These are phyloP conservation scores for Herpetomonas samuelpessoai DNA, from an alignment of 208 protist genomes.

Conservation along the genomic window DNA sequence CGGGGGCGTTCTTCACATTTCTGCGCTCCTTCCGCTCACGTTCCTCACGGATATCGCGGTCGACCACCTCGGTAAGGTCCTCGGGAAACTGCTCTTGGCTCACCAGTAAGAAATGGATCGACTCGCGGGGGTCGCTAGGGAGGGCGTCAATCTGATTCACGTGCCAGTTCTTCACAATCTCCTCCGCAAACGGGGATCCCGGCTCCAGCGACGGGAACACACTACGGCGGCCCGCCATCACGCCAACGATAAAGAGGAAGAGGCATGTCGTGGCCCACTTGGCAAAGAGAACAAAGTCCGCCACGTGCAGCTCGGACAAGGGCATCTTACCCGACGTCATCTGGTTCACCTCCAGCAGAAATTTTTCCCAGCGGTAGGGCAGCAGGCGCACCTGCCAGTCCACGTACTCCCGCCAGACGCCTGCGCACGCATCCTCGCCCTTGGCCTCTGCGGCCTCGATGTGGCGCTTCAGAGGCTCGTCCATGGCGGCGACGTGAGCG, in stretches of 20 bases:
- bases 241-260: conserved; percentile 60
- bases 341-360: conserved; percentile 33
- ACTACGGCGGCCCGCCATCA: conserved; percentile 53
- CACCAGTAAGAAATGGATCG: neutral
- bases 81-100: neutral
- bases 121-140: conserved; percentile 1
- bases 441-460: conserved; percentile 51
- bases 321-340: conserved; percentile 37
- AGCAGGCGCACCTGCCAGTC: conserved; percentile 51
- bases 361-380: conserved; percentile 47
- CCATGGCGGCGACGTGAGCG: conserved; percentile 42
- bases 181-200: conserved; percentile 59
- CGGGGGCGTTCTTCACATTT: too few relatives aligned
- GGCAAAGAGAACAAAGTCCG: conserved; percentile 44
- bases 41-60: too few relatives aligned
- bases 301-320: conserved; percentile 25
- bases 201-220: conserved; percentile 68
- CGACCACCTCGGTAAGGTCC: too few relatives aligned
- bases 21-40: too few relatives aligned
- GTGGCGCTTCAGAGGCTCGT: conserved; percentile 71
- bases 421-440: conserved; percentile 60
- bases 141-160: conserved; percentile 24
- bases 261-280: conserved; percentile 64
- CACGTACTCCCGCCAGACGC: conserved; percentile 73
- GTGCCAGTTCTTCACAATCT: conserved; percentile 62